Conservation (phyloP, 73 alveolate genomes). For the Paramecium octaurelia region DNA sequence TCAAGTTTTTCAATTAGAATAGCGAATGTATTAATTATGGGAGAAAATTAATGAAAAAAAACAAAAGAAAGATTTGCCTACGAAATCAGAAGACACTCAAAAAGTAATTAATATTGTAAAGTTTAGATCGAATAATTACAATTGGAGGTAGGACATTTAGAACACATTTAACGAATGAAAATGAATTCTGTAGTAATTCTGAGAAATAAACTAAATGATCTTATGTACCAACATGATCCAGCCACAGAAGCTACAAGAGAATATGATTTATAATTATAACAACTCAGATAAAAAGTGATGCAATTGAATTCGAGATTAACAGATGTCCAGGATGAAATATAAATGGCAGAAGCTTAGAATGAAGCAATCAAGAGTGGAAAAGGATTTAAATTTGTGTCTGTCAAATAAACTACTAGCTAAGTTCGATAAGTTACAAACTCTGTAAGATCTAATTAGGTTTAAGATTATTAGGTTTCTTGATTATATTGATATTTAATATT, state of each 20-base stretch:
- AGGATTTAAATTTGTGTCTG: conserved; percentile 4
- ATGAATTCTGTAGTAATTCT: neutral
- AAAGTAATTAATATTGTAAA: neutral
- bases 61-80: neutral
- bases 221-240: neutral
- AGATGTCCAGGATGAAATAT: neutral
- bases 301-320: neutral
- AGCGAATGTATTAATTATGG: neutral
- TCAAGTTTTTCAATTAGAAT: neutral
- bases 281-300: neutral
- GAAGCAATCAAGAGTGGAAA: conserved; percentile 8
- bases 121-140: neutral
- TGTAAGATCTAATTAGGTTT: neutral
- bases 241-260: conserved; percentile 6
- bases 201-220: neutral
- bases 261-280: neutral
- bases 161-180: neutral
- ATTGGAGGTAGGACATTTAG: neutral
- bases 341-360: neutral
- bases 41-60: neutral
- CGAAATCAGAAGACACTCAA: neutral
- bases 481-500: neutral
- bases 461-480: neutral
- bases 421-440: neutral
- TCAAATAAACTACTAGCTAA: neutral